Percentiles rank a stretch among this genome's conserved stretches.
phyloP scores from a whole-genome alignment of 805 yeast species.

The Debaryomyces castellii region DNA sequence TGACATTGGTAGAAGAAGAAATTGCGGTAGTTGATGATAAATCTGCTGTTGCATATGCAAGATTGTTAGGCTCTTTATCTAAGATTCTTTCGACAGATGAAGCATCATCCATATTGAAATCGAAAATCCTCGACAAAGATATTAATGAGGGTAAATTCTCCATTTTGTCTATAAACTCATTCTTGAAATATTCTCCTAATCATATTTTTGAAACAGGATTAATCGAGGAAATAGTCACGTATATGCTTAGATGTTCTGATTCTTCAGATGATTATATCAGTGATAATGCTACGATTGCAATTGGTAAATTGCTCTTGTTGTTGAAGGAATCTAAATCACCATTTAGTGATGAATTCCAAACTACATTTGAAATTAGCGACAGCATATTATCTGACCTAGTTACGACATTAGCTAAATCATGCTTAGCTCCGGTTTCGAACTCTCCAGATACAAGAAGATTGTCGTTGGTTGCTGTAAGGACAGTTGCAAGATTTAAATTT shows the following conservation, averaged over 20 bases:
- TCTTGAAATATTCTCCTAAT: slow-evolving; percentile 72
- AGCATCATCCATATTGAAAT: slow-evolving; percentile 56
- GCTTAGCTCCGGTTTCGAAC: slow-evolving; percentile 54
- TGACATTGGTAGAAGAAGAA: slow-evolving; percentile 74
- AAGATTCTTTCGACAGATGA: slow-evolving; percentile 64
- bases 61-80: slow-evolving; percentile 73
- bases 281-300: slow-evolving; percentile 76
- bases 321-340: slow-evolving; percentile 38
- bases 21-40: slow-evolving; percentile 54
- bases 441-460: slow-evolving; percentile 80
- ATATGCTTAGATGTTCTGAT: slow-evolving; percentile 44
- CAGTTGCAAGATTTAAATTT: slow-evolving; percentile 64
- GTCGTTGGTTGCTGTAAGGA: slow-evolving; percentile 71
- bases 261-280: slow-evolving; percentile 52
- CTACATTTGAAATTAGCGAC: slow-evolving; percentile 39
- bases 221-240: slow-evolving; percentile 47
- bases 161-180: slow-evolving; percentile 72
- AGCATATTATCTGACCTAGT: slow-evolving; percentile 44
- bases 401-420: slow-evolving; percentile 48
- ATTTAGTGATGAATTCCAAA: slow-evolving; percentile 21
- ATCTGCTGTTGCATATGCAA: slow-evolving; percentile 73
- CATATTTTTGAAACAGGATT: slow-evolving; percentile 58
- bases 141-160: slow-evolving; percentile 56
- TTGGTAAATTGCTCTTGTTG: slow-evolving; percentile 73
- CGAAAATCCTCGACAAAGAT: slow-evolving; percentile 52